Percentiles rank a stretch among this genome's conserved stretches.
These are phyloP conservation scores for Coccomyxa subellipsoidea DNA, from an alignment of 163 green algal species.

Conservation along the genomic window DNA sequence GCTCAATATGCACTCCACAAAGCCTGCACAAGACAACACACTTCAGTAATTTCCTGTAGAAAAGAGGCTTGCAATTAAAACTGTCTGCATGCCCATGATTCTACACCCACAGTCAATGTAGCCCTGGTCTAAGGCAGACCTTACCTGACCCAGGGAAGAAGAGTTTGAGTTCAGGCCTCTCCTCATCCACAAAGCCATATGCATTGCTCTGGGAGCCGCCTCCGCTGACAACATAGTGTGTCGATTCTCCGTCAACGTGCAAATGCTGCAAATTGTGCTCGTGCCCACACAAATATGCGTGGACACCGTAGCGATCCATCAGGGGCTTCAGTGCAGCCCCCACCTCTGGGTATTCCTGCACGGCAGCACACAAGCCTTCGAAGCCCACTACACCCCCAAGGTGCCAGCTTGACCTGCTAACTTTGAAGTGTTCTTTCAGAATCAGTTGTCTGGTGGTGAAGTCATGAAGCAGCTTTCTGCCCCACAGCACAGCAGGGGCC, in stretches of 20 bases:
- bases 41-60: not conserved
- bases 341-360: constrained; percentile 24
- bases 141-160: constrained; percentile 1
- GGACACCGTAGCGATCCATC: constrained; percentile 31
- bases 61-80: no score
- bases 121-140: not conserved
- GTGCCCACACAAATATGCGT: constrained; percentile 59
- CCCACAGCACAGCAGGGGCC: not conserved
- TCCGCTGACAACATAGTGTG: constrained; percentile 25
- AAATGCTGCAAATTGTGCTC: constrained; percentile 75
- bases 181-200: not conserved
- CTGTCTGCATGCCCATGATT: no score
- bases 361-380: not conserved
- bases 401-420: not conserved
- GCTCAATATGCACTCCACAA: not conserved
- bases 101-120: not conserved
- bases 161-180: not conserved
- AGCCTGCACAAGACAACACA: not conserved
- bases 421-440: not conserved
- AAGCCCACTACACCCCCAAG: not conserved
- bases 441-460: not conserved
- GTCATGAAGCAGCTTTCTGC: not conserved
- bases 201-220: constrained; percentile 13
- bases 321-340: constrained; percentile 36
- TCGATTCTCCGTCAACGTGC: constrained; percentile 5